These are phyloP conservation scores for Fagus sylvatica DNA, from an alignment of 306 rosid genomes.

Conservation along the genomic window DNA sequence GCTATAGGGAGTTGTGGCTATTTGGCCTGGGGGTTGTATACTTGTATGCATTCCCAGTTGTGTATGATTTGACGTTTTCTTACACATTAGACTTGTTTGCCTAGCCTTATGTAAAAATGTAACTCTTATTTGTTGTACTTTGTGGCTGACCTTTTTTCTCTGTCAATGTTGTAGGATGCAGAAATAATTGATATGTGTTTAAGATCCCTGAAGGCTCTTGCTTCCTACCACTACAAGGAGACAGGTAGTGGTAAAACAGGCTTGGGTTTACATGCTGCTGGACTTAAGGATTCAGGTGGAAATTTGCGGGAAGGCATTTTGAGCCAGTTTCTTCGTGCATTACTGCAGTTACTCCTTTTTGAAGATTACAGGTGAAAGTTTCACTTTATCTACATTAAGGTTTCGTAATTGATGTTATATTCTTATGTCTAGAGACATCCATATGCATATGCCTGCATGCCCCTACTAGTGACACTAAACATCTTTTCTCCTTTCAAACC, in stretches of 20 bases:
- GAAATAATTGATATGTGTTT: conserved; percentile 84
- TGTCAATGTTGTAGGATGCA: conserved; percentile 53
- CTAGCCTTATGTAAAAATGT: background rate
- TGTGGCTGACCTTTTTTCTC: conserved; percentile 21
- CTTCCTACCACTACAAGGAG: conserved; percentile 81
- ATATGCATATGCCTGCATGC: background rate
- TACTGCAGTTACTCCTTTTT: conserved; percentile 82
- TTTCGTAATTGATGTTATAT: background rate
- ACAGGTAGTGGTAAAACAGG: conserved; percentile 65
- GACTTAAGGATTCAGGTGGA: conserved; percentile 56
- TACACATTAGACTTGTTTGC: background rate
- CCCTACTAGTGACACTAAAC: background rate
- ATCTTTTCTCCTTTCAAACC: background rate
- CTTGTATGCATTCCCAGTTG: background rate
- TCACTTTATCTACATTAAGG: background rate
- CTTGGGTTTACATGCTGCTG: conserved; percentile 64
- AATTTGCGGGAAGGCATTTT: conserved; percentile 76
- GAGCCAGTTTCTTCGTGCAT: conserved; percentile 77
- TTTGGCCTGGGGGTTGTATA: background rate
- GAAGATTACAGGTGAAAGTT: conserved; percentile 77
- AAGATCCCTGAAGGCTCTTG: conserved; percentile 85
- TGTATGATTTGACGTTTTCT: conserved; percentile 1
- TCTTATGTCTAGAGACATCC: background rate
- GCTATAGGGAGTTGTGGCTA: background rate
- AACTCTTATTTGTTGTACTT: background rate